phyloP scores from a whole-genome alignment of 2,329 filamentous ascomycete genomes.

The Aspergillus texensis region DNA sequence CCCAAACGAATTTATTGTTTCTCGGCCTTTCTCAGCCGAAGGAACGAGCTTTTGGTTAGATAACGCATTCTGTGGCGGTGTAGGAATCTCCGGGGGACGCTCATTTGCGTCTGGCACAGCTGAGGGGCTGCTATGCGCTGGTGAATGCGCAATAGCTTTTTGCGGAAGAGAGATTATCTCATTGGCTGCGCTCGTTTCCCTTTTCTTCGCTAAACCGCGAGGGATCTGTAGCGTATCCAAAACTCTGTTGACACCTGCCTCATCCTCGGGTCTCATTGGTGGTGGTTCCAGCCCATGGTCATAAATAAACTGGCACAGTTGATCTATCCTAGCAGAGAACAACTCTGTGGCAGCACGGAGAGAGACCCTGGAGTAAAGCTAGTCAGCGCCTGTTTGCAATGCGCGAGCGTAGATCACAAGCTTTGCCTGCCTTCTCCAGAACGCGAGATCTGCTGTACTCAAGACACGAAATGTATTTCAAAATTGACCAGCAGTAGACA shows the following conservation, averaged over 20 bases:
- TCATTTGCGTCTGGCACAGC: slow-evolving; percentile 3
- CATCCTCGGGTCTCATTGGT: slow-evolving; percentile 42
- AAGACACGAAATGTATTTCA: not conserved
- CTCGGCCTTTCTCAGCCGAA: slow-evolving; percentile 16
- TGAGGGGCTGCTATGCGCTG: slow-evolving; percentile 19
- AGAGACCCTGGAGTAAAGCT: slow-evolving; percentile 31
- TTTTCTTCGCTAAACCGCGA: slow-evolving; percentile 25
- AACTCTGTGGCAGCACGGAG: slow-evolving; percentile 40
- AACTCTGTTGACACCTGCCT: slow-evolving; percentile 41
- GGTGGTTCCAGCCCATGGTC: slow-evolving; percentile 45
- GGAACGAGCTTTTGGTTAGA: slow-evolving; percentile 18
- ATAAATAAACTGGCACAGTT: slow-evolving; percentile 45
- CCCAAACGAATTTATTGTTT: slow-evolving; percentile 26
- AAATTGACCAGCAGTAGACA: not conserved
- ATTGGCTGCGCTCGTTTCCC: not conserved
- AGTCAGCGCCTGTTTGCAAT: slow-evolving; percentile 5
- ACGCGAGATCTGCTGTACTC: not conserved
- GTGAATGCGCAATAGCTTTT: slow-evolving; percentile 4
- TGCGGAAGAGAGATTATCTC: not conserved
- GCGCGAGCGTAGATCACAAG: not conserved
- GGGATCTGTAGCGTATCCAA: slow-evolving; percentile 41
- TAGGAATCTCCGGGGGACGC: slow-evolving; percentile 8
- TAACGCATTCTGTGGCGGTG: slow-evolving; percentile 16
- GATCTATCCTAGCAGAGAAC: slow-evolving; percentile 42
- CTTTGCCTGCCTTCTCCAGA: slow-evolving; percentile 3